phyloP scores from a whole-genome alignment of 2,329 filamentous ascomycete species.

The Trichoderma atrobrunneum region DNA sequence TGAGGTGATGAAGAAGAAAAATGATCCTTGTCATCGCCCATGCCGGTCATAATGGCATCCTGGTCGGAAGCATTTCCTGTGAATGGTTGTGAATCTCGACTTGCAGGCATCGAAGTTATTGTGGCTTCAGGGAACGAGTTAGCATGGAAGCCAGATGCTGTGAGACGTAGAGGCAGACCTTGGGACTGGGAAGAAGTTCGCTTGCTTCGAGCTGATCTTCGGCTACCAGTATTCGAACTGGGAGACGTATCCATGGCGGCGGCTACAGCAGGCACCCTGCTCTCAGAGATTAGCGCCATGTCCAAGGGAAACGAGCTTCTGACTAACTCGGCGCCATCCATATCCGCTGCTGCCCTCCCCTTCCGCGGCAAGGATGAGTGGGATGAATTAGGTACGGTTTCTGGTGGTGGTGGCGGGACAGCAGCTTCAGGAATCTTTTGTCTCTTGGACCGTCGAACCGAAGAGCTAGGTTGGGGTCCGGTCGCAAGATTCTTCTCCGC shows the following conservation, averaged over 20 bases:
- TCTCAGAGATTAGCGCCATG: background rate
- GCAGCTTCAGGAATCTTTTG: conserved; percentile 59
- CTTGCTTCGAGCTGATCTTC: conserved; percentile 71
- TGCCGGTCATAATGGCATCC: conserved; percentile 12
- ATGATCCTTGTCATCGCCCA: background rate
- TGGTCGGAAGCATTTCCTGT: background rate
- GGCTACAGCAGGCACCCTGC: conserved; percentile 7
- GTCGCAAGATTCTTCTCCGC: conserved; percentile 48
- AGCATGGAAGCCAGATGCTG: background rate
- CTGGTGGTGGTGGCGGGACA: conserved; percentile 35
- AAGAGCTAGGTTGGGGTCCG: conserved; percentile 30
- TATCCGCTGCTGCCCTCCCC: conserved; percentile 67
- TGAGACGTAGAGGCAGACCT: conserved; percentile 31
- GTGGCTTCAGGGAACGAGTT: background rate
- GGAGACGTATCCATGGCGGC: background rate
- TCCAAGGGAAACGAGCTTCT: background rate
- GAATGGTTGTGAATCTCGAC: background rate
- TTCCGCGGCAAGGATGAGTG: conserved; percentile 53
- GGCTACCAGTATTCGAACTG: conserved; percentile 52
- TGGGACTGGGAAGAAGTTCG: conserved; percentile 52
- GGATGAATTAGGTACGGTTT: conserved; percentile 31
- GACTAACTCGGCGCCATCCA: conserved; percentile 68
- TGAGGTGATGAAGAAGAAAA: conserved; percentile 24
- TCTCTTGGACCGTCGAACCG: conserved; percentile 66
- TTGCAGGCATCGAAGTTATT: background rate